Percentiles rank a stretch among this genome's conserved stretches.
Conservation (phyloP, 345 rosid species). For the Cochlearia excelsa region DNA sequence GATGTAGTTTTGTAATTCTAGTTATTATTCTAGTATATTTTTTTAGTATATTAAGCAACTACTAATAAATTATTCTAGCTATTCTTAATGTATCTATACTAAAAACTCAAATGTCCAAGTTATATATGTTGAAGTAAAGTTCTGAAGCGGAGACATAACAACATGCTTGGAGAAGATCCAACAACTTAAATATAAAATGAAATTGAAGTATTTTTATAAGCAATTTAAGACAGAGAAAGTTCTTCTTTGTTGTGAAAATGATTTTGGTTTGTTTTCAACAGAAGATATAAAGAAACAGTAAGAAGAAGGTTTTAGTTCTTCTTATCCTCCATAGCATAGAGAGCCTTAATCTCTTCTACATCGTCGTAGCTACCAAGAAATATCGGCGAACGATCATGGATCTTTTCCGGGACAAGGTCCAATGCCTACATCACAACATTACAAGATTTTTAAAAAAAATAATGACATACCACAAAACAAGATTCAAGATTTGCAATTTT, state of each 20-base stretch:
- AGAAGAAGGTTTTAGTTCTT: slow-evolving; percentile 30
- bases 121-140: too few species aligned
- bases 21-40: too few species aligned
- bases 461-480: background rate
- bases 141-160: too few species aligned
- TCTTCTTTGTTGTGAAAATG: slow-evolving; percentile 11
- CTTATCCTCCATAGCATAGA: slow-evolving; percentile 61
- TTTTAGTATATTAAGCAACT: too few species aligned
- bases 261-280: slow-evolving; percentile 25
- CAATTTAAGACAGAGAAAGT: slow-evolving; percentile 10
- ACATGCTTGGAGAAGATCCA: too few species aligned
- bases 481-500: background rate
- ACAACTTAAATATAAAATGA: background rate
- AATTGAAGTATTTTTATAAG: slow-evolving; percentile 7
- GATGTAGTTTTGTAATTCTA: too few species aligned
- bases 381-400: slow-evolving; percentile 87
- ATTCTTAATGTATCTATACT: too few species aligned
- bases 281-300: slow-evolving; percentile 7
- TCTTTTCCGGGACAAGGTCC: slow-evolving; percentile 67
- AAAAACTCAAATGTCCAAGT: too few species aligned
- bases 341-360: slow-evolving; percentile 83
- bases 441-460: background rate
- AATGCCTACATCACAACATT: slow-evolving; percentile 59
- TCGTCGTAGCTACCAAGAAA: slow-evolving; percentile 95
- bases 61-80: too few species aligned